Evolutionary conservation across 2,329 filamentous ascomycete species (phyloP), one percentile per base, ranked within the genome.

Genomic region (Epichloe baconii): DNA sequence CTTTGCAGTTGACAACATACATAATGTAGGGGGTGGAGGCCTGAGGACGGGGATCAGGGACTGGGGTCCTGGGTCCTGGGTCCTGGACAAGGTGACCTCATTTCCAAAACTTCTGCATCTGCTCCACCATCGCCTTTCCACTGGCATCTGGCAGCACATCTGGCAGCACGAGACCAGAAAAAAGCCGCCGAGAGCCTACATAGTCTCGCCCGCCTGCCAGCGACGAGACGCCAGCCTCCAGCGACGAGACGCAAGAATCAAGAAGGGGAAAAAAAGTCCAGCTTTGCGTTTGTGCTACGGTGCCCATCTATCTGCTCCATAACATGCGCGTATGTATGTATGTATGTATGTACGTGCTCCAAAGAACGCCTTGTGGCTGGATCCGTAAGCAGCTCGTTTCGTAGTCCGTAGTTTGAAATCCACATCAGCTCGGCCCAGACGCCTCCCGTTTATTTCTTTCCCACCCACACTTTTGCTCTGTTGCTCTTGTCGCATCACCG

Each of bases 21-120:
- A 17, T 17, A 17, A 17, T 17, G 17, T 17, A 10, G 26, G 26
- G 26, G 5, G 21, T 4, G 21, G 5, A 26, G 26, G 26, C 26
- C 26, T 3, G 26, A 31, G 26, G 7, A 31, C 26, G 26, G 26
- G 21, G 31, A 8, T 3, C 14, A 34, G 44, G 31, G 44, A 46
- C 14, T 17, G 31, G 44, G 21, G 21, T 23, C 21, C 21, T 19
- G 37, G 21, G 21, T 23, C 21, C 21, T 19, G 37, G 47, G 21
- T 42, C n/a, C 15, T 42, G 6, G 31, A 10, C 8, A 6, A 38
- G 43, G 49, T 51, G 49, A 51, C 49, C 49, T 51, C 49, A 51
- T 51, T 21, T 36, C 7, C 10, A 40, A 40, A 44, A 42, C 31
- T n/a, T 19, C 17, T 47, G 35, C 49, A 17, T 26, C 21, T 42